Conservation (phyloP, 2,329 filamentous ascomycete species). For the Ascomycota sp. region DNA sequence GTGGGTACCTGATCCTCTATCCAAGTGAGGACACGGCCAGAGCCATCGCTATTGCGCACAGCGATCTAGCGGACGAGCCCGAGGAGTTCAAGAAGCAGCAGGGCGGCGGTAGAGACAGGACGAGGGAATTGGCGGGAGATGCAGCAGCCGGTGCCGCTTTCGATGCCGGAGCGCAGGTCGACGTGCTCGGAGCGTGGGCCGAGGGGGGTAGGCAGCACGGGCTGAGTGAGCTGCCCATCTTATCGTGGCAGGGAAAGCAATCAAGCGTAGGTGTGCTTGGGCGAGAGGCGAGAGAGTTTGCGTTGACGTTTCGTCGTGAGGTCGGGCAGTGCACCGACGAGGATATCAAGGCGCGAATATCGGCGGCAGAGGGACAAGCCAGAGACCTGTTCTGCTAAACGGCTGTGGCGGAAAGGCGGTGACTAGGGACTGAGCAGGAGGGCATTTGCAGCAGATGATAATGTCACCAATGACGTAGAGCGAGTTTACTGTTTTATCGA, state of each 20-base stretch:
- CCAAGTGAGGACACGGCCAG: slow-evolving; percentile 36
- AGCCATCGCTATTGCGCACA: slow-evolving; percentile 53
- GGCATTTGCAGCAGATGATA: slow-evolving; percentile 1
- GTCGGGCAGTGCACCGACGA: slow-evolving; percentile 44
- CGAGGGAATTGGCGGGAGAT: slow-evolving; percentile 4
- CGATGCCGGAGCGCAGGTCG: slow-evolving; percentile 20
- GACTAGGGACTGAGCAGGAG: no score
- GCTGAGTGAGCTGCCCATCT: slow-evolving; percentile 30
- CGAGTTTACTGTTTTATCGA: no score
- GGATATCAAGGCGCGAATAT: slow-evolving; percentile 5
- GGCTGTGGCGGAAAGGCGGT: slow-evolving; percentile 8
- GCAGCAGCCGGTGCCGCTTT: slow-evolving; percentile 16
- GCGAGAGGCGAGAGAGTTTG: slow-evolving; percentile 28
- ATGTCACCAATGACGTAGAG: no score
- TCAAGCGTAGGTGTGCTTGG: slow-evolving; percentile 19
- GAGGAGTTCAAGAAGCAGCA: slow-evolving; percentile 37
- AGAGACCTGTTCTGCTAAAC: slow-evolving; percentile 44
- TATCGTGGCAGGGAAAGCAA: slow-evolving; percentile 43
- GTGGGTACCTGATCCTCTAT: slow-evolving; percentile 65
- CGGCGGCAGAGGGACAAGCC: slow-evolving; percentile 16
- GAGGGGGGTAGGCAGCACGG: slow-evolving; percentile 20
- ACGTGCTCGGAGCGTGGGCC: slow-evolving; percentile 28
- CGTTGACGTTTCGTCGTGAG: slow-evolving; percentile 34
- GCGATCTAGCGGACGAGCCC: slow-evolving; percentile 50
- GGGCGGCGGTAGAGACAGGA: slow-evolving; percentile 1